Percentiles rank a stretch among this genome's conserved stretches.
Evolutionary conservation across 2,329 filamentous ascomycete species (phyloP).

Genomic region (Kalmusia sp.): DNA sequence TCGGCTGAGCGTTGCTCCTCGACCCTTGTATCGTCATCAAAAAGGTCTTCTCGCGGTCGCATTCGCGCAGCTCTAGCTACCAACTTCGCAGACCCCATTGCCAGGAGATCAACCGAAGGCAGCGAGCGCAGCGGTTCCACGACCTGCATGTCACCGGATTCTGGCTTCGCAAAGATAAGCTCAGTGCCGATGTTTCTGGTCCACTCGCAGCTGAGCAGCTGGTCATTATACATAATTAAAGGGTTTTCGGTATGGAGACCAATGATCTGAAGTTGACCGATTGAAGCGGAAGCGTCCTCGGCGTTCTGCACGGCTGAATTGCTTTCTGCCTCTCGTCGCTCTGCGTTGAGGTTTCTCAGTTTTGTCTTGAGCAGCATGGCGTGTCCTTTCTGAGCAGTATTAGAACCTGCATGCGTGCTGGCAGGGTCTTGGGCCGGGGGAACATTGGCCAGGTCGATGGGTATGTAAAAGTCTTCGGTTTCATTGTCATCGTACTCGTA

Average conservation of each 20-base stretch:
- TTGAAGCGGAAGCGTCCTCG: constrained; percentile 18
- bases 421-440: constrained; percentile 26
- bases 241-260: constrained; percentile 80
- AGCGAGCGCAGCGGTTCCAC: constrained; percentile 56
- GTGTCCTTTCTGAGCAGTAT: constrained; percentile 27
- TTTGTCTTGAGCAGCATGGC: constrained; percentile 36
- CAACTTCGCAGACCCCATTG: constrained; percentile 73
- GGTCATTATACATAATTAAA: constrained; percentile 78
- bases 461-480: constrained; percentile 66
- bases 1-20: constrained; percentile 11
- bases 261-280: constrained; percentile 74
- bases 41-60: constrained; percentile 38
- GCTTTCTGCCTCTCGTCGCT: constrained; percentile 25
- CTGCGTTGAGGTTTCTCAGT: constrained; percentile 35
- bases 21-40: constrained; percentile 10
- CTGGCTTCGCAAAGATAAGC: constrained; percentile 66
- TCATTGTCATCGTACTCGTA: constrained; percentile 65
- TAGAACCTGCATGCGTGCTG: constrained; percentile 12
- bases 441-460: constrained; percentile 62
- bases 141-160: constrained; percentile 20
- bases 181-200: constrained; percentile 84
- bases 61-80: constrained; percentile 70
- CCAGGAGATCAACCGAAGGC: constrained; percentile 72
- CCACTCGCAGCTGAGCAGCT: constrained; percentile 83
- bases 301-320: constrained; percentile 17